phyloP scores from a whole-genome alignment of 1,284 basidiomycete species.

The Cryptococcus hybrid region DNA sequence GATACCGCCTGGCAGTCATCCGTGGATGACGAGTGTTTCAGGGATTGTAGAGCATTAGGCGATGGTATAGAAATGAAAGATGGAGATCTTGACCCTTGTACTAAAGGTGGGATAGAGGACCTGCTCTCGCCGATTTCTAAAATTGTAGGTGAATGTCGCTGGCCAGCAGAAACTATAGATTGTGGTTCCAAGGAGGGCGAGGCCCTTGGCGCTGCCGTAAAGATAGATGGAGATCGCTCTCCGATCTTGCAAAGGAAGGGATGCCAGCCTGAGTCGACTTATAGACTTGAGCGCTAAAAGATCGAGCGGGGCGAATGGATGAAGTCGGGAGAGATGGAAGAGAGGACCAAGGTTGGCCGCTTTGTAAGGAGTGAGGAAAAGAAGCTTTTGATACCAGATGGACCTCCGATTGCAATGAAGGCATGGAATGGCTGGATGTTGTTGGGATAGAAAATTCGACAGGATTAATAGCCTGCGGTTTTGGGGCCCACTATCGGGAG shows the following conservation, averaged over 20 bases:
- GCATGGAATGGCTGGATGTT: not conserved
- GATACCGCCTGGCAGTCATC: not conserved
- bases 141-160: conserved; percentile 1
- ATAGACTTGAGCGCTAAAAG: not conserved
- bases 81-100: not conserved
- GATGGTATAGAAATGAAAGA: too few relatives aligned
- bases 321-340: not conserved
- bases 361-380: conserved; percentile 1
- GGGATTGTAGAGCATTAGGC: too few relatives aligned
- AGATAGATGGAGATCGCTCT: conserved; percentile 5
- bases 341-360: not conserved
- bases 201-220: not conserved
- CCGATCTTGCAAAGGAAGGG: conserved; percentile 3
- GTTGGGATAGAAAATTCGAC: conserved; percentile 1
- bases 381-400: not conserved
- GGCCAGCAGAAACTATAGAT: not conserved
- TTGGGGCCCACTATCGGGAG: not conserved
- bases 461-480: not conserved
- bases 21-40: too few relatives aligned
- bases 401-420: not conserved
- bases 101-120: not conserved
- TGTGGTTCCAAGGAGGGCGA: conserved; percentile 11
- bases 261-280: not conserved
- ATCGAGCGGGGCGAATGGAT: not conserved
- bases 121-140: conserved; percentile 1